Conservation (phyloP, 495 filamentous ascomycete genomes). For the Penicillium bialowiezense region DNA sequence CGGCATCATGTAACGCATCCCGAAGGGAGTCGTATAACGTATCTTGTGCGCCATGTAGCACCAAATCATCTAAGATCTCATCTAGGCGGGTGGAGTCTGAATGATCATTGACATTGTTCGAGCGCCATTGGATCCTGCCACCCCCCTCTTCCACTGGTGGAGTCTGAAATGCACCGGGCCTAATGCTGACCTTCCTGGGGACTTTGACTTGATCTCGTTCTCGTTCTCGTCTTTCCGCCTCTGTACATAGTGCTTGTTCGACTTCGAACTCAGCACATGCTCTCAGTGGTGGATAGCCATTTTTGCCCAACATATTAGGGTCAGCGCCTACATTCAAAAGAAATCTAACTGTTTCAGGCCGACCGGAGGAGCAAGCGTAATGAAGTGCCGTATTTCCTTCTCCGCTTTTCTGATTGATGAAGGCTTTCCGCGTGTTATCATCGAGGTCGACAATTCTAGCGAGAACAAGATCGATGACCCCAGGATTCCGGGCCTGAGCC, state of each 20-base stretch:
- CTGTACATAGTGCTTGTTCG: constrained; percentile 4
- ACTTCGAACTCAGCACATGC: constrained; percentile 6
- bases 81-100: constrained; percentile 5
- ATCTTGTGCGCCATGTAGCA: not conserved
- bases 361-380: constrained; percentile 18
- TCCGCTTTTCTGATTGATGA: constrained; percentile 10
- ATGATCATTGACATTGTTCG: not conserved
- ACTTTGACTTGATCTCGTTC: not conserved
- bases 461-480: constrained; percentile 11
- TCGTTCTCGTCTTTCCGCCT: too few relatives aligned
- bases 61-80: constrained; percentile 4
- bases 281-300: constrained; percentile 1
- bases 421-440: not conserved
- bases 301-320: constrained; percentile 5
- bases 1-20: constrained; percentile 3
- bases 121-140: too few relatives aligned
- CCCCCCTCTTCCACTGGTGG: too few relatives aligned
- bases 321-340: constrained; percentile 16
- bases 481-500: constrained; percentile 14
- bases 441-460: not conserved
- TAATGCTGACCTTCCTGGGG: not conserved
- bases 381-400: constrained; percentile 17
- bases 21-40: not conserved
- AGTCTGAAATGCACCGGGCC: too few relatives aligned
- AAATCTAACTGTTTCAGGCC: constrained; percentile 13